Evolutionary conservation across 1,139 yeast species (phyloP).

Genomic region (Sugiyamaella grinbergsii): DNA sequence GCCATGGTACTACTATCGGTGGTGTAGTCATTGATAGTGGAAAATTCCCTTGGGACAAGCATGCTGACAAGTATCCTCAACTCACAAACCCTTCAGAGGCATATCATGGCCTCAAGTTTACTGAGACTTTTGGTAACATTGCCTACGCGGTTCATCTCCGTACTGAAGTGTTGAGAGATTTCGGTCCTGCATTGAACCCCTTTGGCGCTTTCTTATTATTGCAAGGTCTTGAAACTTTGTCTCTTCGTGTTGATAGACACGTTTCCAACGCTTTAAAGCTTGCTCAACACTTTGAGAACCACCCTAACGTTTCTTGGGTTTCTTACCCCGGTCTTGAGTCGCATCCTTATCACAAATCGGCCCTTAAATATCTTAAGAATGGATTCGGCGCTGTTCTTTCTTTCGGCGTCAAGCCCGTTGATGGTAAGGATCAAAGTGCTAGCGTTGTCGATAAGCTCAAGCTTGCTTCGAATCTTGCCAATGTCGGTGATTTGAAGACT

Average conservation of each 20-base stretch:
- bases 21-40: constrained; percentile 92
- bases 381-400: constrained; percentile 88
- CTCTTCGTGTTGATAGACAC: constrained; percentile 92
- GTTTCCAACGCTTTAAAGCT: constrained; percentile 79
- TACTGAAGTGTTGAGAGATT: constrained; percentile 84
- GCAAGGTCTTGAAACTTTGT: constrained; percentile 92
- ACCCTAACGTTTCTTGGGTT: constrained; percentile 80
- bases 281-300: constrained; percentile 72
- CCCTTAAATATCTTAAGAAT: constrained; percentile 75
- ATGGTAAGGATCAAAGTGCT: constrained; percentile 65
- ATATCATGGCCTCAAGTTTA: constrained; percentile 83
- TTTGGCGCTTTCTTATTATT: constrained; percentile 81
- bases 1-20: constrained; percentile 94
- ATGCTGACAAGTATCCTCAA: constrained; percentile 85
- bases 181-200: constrained; percentile 89
- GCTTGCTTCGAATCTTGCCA: constrained; percentile 89
- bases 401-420: constrained; percentile 74
- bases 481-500: constrained; percentile 95
- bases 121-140: constrained; percentile 76
- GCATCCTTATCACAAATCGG: constrained; percentile 79
- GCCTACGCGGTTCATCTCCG: constrained; percentile 83
- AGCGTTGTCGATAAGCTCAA: constrained; percentile 78
- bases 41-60: constrained; percentile 84
- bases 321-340: constrained; percentile 87
- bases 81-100: constrained; percentile 89